Evolutionary conservation across 2,329 filamentous ascomycete genomes (phyloP), one percentile per base, ranked within the genome.

Genomic region (Septoria linicola): DNA sequence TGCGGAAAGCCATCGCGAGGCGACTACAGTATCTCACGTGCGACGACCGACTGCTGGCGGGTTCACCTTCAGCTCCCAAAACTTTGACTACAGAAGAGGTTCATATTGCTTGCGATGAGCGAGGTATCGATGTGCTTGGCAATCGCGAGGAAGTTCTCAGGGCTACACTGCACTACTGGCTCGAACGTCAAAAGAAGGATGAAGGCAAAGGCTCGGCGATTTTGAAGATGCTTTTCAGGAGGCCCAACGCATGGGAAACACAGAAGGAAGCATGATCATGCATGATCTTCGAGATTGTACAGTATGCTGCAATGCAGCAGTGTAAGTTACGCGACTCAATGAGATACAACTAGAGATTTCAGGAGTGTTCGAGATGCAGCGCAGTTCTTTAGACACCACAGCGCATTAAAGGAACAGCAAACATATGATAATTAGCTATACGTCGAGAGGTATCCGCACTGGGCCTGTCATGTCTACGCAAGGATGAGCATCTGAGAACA

Each of bases 1-100:
- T 89, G 68, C 69, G 73, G 50, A 68, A 73, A 45, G 76, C 77
- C 56, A 72, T 89, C 35, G 60, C 63, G 43, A 71, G 73, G 60
- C 75, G 79, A 56, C 71, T 89, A 59, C 71, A 76, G 34, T 88
- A 87, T 64, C 67, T 96, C 55, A 77, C 77, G 39, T 71, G 77
- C 31, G 91, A 96, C 70, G 89, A 95, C 70, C 70, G 64, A 57
- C 73, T 92, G 67, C 78, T 96, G 41, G 63, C 76, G 14, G 70
- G 70, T 6, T 79, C 89, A 58, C 77, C 87, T 11, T 88, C 85
- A 1, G 42, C 41, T 8, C 34, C 49, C 2, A 75, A 87, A 30
- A 72, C 81, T 60, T 59, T 81, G 20, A 77, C 71, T 3, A 64
- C 55, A 14, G 58, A 62, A 0, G 70, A 73, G 40, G 47, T 63